phyloP scores from a whole-genome alignment of 768 basidiomycete species.

The Pholiota conissans region DNA sequence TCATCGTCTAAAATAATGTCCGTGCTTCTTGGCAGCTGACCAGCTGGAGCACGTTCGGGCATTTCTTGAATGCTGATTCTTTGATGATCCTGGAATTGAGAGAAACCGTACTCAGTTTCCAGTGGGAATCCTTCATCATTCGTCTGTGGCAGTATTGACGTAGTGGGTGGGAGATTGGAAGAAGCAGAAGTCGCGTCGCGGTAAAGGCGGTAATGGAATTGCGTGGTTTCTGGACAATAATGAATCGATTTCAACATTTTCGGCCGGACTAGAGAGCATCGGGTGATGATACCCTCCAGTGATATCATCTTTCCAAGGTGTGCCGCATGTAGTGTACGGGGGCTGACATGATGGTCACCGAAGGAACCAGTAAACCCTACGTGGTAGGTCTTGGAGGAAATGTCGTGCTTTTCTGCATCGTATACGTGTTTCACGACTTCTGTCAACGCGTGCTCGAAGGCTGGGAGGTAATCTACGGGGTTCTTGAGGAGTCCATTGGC shows the following conservation, averaged over 20 bases:
- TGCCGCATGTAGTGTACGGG: slow-evolving; percentile 82
- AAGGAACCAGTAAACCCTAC: slow-evolving; percentile 95
- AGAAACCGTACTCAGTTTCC: slow-evolving; percentile 90
- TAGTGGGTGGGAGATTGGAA: slow-evolving; percentile 82
- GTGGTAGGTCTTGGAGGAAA: slow-evolving; percentile 77
- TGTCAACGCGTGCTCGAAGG: slow-evolving; percentile 82
- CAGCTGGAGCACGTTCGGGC: slow-evolving; percentile 98
- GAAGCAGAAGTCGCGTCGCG: slow-evolving; percentile 90
- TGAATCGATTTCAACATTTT: slow-evolving; percentile 98
- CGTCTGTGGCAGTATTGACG: slow-evolving; percentile 84
- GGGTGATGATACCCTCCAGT: slow-evolving; percentile 95
- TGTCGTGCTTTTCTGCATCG: slow-evolving; percentile 79
- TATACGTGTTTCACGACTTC: slow-evolving; percentile 73
- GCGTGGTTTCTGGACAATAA: slow-evolving; percentile 84
- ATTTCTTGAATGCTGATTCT: slow-evolving; percentile 98
- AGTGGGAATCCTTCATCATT: slow-evolving; percentile 88
- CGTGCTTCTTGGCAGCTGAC: slow-evolving; percentile 93
- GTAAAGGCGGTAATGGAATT: slow-evolving; percentile 87
- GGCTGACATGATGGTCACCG: slow-evolving; percentile 97
- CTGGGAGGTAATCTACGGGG: slow-evolving; percentile 83
- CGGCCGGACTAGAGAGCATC: slow-evolving; percentile 96
- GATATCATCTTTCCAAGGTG: slow-evolving; percentile 97
- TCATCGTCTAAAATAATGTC: slow-evolving; percentile 97
- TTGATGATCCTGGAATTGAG: slow-evolving; percentile 94
- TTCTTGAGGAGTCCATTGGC: slow-evolving; percentile 88